Conservation (phyloP, 768 basidiomycete species). For the Trichaptum fuscoviolaceum region DNA sequence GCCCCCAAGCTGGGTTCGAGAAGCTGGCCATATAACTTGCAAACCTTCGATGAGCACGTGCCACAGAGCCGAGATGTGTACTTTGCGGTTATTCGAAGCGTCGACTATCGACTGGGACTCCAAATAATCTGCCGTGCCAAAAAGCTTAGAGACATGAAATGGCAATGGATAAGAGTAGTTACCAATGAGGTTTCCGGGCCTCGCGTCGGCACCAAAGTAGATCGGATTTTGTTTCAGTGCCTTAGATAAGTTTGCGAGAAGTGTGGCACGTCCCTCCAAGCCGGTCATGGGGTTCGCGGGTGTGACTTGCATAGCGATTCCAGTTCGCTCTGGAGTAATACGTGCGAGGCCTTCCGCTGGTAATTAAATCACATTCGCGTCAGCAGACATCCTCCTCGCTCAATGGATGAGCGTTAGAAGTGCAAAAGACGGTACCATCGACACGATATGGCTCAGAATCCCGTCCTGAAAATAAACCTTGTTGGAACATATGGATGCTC, state of each 20-base stretch:
- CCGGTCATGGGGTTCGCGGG: constrained; percentile 83
- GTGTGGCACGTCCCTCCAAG: constrained; percentile 75
- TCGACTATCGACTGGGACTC: constrained; percentile 45
- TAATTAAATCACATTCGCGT: constrained; percentile 10
- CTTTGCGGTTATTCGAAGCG: constrained; percentile 30
- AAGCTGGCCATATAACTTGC: constrained; percentile 82
- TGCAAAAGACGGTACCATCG: constrained; percentile 52
- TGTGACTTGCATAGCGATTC: constrained; percentile 74
- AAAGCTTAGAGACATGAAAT: constrained; percentile 3
- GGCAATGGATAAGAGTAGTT: constrained; percentile 15
- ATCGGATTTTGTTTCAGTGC: constrained; percentile 62
- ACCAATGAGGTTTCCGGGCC: constrained; percentile 86
- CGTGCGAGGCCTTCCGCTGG: constrained; percentile 66
- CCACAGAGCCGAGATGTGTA: constrained; percentile 81
- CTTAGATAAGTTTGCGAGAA: constrained; percentile 66
- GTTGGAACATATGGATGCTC: constrained; percentile 82
- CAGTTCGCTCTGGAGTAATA: constrained; percentile 55
- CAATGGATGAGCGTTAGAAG: background rate
- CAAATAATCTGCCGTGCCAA: constrained; percentile 53
- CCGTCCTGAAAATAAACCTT: constrained; percentile 76
- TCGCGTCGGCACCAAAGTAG: constrained; percentile 67
- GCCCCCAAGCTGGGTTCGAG: constrained; percentile 60
- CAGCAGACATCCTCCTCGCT: constrained; percentile 8
- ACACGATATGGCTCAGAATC: constrained; percentile 60
- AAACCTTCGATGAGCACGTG: constrained; percentile 74